Conservation (phyloP, 2,329 filamentous ascomycete species). For the Ascochyta pisi region DNA sequence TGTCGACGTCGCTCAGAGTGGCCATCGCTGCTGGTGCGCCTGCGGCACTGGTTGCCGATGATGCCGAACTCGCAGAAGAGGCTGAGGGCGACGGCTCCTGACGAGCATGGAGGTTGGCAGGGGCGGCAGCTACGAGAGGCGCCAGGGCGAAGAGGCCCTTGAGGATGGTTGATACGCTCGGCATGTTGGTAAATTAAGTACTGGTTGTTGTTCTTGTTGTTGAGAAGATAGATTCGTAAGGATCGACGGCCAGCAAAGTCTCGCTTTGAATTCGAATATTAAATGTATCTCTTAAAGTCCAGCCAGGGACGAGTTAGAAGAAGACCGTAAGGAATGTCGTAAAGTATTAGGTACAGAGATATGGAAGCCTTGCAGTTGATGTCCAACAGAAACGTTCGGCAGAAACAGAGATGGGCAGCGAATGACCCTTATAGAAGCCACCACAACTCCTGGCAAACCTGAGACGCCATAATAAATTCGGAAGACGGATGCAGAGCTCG, state of each 20-base stretch:
- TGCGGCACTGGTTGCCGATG: slow-evolving; percentile 25
- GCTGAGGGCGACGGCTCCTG: slow-evolving; percentile 30
- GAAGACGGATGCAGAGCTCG: slow-evolving; percentile 45
- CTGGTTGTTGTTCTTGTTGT: slow-evolving; percentile 24
- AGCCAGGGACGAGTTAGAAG: slow-evolving; percentile 50
- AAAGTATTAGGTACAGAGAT: slow-evolving; percentile 46
- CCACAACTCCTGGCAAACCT: slow-evolving; percentile 42
- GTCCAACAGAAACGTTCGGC: slow-evolving; percentile 44
- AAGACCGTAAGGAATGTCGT: slow-evolving; percentile 47
- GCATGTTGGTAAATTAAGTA: slow-evolving; percentile 47
- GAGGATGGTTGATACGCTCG: slow-evolving; percentile 46
- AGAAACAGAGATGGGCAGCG: slow-evolving; percentile 48
- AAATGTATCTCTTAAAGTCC: slow-evolving; percentile 46
- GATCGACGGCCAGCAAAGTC: slow-evolving; percentile 48
- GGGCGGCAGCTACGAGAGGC: slow-evolving; percentile 42
- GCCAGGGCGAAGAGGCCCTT: slow-evolving; percentile 46
- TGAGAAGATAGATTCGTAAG: slow-evolving; percentile 25
- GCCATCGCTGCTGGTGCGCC: slow-evolving; percentile 31
- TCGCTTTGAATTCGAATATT: slow-evolving; percentile 48
- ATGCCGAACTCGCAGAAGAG: slow-evolving; percentile 24
- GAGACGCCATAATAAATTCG: slow-evolving; percentile 49
- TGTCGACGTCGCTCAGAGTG: slow-evolving; percentile 58
- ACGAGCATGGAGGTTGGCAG: slow-evolving; percentile 35
- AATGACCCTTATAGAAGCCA: slow-evolving; percentile 49
- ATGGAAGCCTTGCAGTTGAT: slow-evolving; percentile 44